A percentile compares a stretch with the other conserved stretches of the same genome.
These are phyloP conservation scores for Suillus subaureus DNA, from an alignment of 768 basidiomycete genomes.

Conservation along the genomic window DNA sequence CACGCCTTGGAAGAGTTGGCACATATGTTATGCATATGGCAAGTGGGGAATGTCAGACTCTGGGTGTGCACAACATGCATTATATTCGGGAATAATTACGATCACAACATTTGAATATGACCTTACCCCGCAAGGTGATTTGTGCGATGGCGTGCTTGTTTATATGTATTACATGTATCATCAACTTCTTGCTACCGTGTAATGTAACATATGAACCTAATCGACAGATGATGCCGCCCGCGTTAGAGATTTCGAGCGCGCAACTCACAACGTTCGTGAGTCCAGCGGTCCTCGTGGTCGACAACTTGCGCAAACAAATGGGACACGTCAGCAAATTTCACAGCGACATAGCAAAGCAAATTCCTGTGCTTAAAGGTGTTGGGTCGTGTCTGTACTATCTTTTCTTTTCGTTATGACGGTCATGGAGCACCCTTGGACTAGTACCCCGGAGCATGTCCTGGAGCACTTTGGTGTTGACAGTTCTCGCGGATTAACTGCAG, in stretches of 20 bases:
- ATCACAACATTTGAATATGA: too few relatives aligned
- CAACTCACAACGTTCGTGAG: background rate
- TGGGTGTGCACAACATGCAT: too few relatives aligned
- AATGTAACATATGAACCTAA: background rate
- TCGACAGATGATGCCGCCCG: background rate
- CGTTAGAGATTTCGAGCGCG: background rate
- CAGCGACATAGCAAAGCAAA: background rate
- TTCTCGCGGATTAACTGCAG: constrained; percentile 59
- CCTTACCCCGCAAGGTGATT: too few relatives aligned
- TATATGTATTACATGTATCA: background rate
- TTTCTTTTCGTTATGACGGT: constrained; percentile 27
- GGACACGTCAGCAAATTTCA: constrained; percentile 18
- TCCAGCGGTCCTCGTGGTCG: background rate
- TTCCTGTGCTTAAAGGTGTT: background rate
- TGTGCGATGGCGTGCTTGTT: background rate
- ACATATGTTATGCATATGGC: too few relatives aligned
- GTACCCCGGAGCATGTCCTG: constrained; percentile 65
- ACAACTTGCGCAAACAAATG: constrained; percentile 18
- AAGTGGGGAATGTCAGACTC: too few relatives aligned
- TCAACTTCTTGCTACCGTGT: background rate
- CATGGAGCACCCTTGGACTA: constrained; percentile 83
- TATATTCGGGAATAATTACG: too few relatives aligned
- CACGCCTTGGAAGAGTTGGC: too few relatives aligned
- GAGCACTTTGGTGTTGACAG: constrained; percentile 72
- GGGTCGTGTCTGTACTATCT: constrained; percentile 10